Base-by-base conservation (phyloP, 306 rosid genomes). In the Vigna radiata region DNA sequence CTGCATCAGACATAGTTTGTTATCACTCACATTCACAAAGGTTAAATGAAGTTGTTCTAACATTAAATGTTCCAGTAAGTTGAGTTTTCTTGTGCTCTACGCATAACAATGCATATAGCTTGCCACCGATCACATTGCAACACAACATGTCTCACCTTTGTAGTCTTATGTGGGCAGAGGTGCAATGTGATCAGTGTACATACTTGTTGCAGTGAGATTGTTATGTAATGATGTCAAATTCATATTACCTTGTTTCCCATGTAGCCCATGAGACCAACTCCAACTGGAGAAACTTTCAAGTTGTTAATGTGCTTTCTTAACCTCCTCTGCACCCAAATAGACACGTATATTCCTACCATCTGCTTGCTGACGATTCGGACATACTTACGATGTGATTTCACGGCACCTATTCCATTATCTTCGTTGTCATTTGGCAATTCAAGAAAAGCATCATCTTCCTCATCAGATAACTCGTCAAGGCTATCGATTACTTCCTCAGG, bases 191-290 rank as follows among this genome's bases (percentile, higher is more conserved):
- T 50, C 44, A 27, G 6, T 73, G 31, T 64, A 11, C 43, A 41
- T 16, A 64, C 68, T 2, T 64, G 43, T 5, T 59, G 44, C 53
- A 33, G 39, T 48, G 68, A 19, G 3, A 52, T 29, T 55, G 36
- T 16, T 48, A 43, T 9, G 36, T 31, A 17, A 67, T 70, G 55
- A 63, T 68, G 41, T 50, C 54, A 70, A 31, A 50, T 55, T 58
- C 14, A 16, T 36, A 19, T 72, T 90, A 93, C 98, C 98, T 95
- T 95, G 84, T 92, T 95, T 81, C 98, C 98, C 93, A 95, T 88
- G 89, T 90, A 95, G 62, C 98, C 98, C 98, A 95, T 92, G 46
- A 92, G 87, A 76, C 98, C 98, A 84, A 90, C 86, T 50, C 98
- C 98, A 86, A 95, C 98, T 0, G 91, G 92, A 63, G 89, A 92